Evolutionary conservation across 2,329 filamentous ascomycete genomes (phyloP), one percentile per base, ranked within the genome.

Genomic region (Fusarium setosum): DNA sequence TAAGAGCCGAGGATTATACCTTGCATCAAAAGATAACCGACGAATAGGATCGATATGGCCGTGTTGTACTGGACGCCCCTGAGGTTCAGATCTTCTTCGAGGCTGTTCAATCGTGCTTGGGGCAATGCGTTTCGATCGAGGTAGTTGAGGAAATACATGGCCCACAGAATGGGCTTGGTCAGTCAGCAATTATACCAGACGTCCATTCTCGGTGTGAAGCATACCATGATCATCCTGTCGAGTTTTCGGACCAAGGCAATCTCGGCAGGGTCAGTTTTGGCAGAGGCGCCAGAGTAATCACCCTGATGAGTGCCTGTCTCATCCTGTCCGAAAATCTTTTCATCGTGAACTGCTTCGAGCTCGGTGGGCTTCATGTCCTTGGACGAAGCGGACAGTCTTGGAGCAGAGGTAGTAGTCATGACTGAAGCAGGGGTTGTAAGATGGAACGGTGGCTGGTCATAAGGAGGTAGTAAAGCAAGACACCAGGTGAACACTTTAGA

Each of bases 81-180:
- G 7, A 71, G 56, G 37, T 56, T 56, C 6, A 71, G 42, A 17
- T 71, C 66, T 13, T 58, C 37, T 37, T 72, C 69, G 4, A 71
- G 58, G 2, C 48, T 63, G 9, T 71, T 69, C 6, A 71, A 45
- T 26, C 66, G 57, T 3, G 69, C 69, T 3, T 68, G 65, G 3
- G 69, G 65, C 2, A 72, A 50, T 23, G 68, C 69, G 18, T 72
- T 72, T 13, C 69, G 69, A 32, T 72, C 69, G 23, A 67, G 61
- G 47, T 67, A 67, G 40, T 71, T 71, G 11, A 71, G 63, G 35
- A 67, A 70, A 41, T 71, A 71, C 65, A 70, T 70, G 15, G 59
- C 62, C 62, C 62, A 69, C 9, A 69, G 55, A 18, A 69, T 69
- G 5, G 65, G 68, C 68, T 70, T 40, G 1, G 5, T 4, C 6